phyloP scores from a whole-genome alignment of 73 alveolate species.

The Paramecium primaurelia region DNA sequence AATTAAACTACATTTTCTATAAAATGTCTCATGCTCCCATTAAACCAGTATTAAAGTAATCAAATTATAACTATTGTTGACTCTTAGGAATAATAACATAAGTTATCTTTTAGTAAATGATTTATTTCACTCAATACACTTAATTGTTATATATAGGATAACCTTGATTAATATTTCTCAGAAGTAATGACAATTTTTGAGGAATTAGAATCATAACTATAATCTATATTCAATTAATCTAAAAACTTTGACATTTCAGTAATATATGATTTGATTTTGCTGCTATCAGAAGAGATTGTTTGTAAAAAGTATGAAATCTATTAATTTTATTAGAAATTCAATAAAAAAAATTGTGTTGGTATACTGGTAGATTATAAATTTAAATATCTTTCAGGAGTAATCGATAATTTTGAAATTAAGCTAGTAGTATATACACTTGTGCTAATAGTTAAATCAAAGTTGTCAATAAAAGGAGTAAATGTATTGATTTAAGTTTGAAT shows the following conservation, averaged over 20 bases:
- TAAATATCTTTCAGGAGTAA: slow-evolving; percentile 8
- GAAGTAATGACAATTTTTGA: neutral
- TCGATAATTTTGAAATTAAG: neutral
- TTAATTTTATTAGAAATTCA: neutral
- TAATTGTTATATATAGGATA: neutral
- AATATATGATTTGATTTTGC: neutral
- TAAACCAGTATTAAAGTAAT: slow-evolving; percentile 19
- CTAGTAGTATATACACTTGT: neutral
- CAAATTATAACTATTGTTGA: neutral
- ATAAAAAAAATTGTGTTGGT: slow-evolving; percentile 2
- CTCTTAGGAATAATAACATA: neutral
- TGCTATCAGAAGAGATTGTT: neutral
- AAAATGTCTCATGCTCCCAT: slow-evolving; percentile 4
- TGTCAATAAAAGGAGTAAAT: neutral
- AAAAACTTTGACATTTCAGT: neutral
- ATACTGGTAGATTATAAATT: neutral
- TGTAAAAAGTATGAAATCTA: neutral
- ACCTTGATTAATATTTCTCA: neutral
- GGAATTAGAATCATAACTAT: neutral
- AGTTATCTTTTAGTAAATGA: slow-evolving; percentile 20
- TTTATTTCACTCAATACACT: neutral
- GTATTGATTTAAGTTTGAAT: slow-evolving; percentile 16
- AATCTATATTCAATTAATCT: slow-evolving; percentile 2
- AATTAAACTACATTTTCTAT: neutral
- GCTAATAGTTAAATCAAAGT: neutral